Evolutionary conservation across 2,329 filamentous ascomycete species (phyloP).

Genomic region (Fusarium bulbicola): DNA sequence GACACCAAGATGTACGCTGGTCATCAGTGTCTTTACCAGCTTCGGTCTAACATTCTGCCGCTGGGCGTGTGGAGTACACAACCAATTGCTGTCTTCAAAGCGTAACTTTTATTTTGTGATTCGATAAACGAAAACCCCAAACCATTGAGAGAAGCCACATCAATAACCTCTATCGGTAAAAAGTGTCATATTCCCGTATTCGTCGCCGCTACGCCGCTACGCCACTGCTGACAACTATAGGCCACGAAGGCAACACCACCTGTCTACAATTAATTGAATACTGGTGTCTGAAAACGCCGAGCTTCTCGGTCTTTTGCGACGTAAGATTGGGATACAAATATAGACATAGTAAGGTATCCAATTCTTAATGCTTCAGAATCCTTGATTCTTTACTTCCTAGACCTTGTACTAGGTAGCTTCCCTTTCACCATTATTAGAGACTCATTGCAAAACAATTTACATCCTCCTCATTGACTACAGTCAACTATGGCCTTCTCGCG

Average conservation of each 20-base stretch:
- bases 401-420: fast-evolving
- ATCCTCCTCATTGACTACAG: fast-evolving
- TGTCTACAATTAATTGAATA: fast-evolving
- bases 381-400: fast-evolving
- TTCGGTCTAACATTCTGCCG: not conserved
- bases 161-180: not conserved
- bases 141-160: not conserved
- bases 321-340: not conserved
- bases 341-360: fast-evolving
- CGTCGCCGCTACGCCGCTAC: no score
- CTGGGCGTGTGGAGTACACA: not conserved
- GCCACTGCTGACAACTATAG: not conserved
- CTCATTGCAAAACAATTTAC: not conserved
- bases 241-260: fast-evolving
- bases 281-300: not conserved
- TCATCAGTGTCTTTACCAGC: no score
- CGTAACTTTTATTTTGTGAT: not conserved
- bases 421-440: fast-evolving
- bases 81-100: not conserved
- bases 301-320: not conserved
- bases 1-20: not conserved
- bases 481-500: not conserved
- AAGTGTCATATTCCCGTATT: not conserved
- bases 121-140: not conserved
- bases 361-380: not conserved